Base-by-base conservation (phyloP, 768 basidiomycete species). In the Cystobasidium onofrii region DNA sequence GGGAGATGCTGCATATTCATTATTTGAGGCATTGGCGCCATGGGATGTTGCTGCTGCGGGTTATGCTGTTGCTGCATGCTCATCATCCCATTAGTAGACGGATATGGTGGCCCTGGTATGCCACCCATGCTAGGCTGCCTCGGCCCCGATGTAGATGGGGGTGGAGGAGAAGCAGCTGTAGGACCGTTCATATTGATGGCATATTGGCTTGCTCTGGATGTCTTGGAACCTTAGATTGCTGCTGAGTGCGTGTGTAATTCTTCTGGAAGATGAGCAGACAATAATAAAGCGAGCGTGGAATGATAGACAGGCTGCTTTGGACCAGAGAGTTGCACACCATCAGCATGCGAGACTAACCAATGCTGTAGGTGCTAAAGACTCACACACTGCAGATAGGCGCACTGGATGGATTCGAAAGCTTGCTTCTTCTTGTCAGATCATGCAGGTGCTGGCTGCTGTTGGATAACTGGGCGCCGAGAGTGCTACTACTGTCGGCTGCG, bases 21-120 rank as follows among this genome's bases (percentile, higher is more conserved):
- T 27, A 60, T 60, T 27, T 64, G 29, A 12, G 57, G 57, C n/a
- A n/a, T n/a, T 13, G 29, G 57, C 4, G 57, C 18, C 57, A 33
- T 31, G 57, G 29, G 29, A 13, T 31, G 57, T 3, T 61, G 57
- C 20, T 61, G 57, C n/a, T 61, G 57, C 57, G 10, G 57, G 17
- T 61, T 31, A 15, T 33, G 63, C 63, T 64, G 63, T 17, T 39
- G 63, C 36, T 60, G 57, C 57, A 60, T 60, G 29, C 15, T 60
- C 17, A 27, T 60, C 57, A 60, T 60, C 13, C 57, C 57, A 60
- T n/a, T 50, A 34, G 57, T 50, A 34, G 57, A 20, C 31, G 25
- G 57, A 13, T 34, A 60, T 60, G 25, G 57, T 29, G 25, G 33
- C 12, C 4, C 33, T 60, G 57, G 23, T 12, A 29, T 13, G 20